phyloP scores from a whole-genome alignment of 352 stramenopile genomes.

The Pythium coloratum region DNA sequence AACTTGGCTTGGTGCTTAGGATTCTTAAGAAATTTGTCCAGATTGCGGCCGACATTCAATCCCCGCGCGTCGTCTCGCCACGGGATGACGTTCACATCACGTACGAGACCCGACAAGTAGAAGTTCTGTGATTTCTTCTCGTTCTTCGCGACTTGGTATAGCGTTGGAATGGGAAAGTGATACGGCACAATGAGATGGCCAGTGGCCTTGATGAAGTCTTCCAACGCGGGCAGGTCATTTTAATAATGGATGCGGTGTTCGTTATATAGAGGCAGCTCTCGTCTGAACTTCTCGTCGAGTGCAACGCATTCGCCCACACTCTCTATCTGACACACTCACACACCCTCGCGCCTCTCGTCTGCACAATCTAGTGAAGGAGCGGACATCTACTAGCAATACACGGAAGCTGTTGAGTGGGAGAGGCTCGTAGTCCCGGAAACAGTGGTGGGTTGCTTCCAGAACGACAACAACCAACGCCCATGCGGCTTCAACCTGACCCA shows the following conservation, averaged over 20 bases:
- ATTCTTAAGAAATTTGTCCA: not conserved
- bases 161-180: not conserved
- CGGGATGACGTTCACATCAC: not conserved
- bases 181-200: not conserved
- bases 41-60: not conserved
- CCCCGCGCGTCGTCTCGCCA: not conserved
- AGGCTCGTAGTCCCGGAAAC: too few relatives aligned
- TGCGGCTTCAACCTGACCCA: conserved; percentile 6
- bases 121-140: not conserved
- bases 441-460: too few relatives aligned
- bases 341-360: too few relatives aligned
- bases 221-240: not conserved
- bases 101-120: not conserved
- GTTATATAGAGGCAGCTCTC: too few relatives aligned
- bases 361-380: too few relatives aligned
- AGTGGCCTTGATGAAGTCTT: not conserved
- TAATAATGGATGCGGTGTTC: too few relatives aligned
- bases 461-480: too few relatives aligned
- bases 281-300: too few relatives aligned
- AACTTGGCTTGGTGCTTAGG: not conserved
- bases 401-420: too few relatives aligned
- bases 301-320: too few relatives aligned
- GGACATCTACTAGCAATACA: too few relatives aligned
- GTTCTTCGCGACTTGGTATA: not conserved
- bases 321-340: too few relatives aligned